Conservation (phyloP, 306 rosid genomes). For the Fragaria ananassa region DNA sequence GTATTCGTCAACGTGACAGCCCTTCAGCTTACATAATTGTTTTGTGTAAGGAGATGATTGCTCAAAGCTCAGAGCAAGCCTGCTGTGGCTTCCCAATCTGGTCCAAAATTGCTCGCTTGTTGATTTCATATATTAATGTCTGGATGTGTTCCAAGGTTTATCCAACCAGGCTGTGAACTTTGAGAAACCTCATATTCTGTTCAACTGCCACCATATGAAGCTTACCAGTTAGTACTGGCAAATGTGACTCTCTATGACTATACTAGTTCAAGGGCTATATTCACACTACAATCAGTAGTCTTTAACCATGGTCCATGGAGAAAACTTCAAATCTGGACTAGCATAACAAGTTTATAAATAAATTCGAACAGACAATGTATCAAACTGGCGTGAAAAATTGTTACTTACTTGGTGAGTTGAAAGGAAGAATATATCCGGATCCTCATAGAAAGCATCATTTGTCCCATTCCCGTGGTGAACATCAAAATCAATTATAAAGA, state of each 20-base stretch:
- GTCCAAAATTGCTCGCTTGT: background rate
- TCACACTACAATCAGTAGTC: background rate
- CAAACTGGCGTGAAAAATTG: conserved; percentile 14
- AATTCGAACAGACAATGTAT: background rate
- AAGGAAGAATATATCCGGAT: conserved; percentile 82
- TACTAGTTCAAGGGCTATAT: background rate
- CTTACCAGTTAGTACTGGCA: background rate
- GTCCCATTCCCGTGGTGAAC: conserved; percentile 98
- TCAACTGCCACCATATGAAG: background rate
- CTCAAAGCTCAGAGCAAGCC: background rate
- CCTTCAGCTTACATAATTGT: background rate
- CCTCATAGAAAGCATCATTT: conserved; percentile 85
- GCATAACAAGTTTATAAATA: background rate
- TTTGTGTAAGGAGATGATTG: background rate
- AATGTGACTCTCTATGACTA: background rate
- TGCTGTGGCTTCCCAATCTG: background rate
- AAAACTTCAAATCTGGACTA: background rate
- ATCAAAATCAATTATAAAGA: conserved; percentile 88
- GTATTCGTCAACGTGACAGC: too few species aligned
- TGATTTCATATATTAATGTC: background rate
- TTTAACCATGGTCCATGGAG: background rate
- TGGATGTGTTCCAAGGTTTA: background rate
- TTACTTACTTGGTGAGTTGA: conserved; percentile 90
- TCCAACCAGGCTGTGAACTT: background rate
- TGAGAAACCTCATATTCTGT: background rate